Evolutionary conservation across 176 grass and related monocot genomes (phyloP).

Genomic region (Puccinellia tenuiflora): DNA sequence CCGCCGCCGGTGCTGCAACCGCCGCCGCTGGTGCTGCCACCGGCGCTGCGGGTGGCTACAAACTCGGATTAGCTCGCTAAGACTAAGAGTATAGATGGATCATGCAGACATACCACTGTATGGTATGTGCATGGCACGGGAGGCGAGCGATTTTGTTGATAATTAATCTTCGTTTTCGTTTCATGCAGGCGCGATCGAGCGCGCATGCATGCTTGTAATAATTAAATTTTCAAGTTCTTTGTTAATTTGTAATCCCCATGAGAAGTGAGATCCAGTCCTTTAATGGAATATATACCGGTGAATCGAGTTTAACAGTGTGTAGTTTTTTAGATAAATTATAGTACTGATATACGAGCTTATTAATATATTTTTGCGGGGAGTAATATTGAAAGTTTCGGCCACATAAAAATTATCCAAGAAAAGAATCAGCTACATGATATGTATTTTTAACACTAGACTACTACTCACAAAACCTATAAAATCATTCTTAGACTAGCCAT

Average conservation of each 20-base stretch:
- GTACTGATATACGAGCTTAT: too few relatives aligned
- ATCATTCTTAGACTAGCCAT: too few relatives aligned
- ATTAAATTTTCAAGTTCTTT: not conserved
- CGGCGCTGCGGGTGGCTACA: not conserved
- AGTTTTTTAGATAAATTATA: too few relatives aligned
- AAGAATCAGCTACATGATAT: too few relatives aligned
- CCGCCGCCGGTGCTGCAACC: not conserved
- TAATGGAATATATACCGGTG: too few relatives aligned
- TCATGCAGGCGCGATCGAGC: not conserved
- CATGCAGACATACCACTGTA: not conserved
- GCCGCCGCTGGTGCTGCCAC: not conserved
- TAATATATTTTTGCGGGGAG: too few relatives aligned
- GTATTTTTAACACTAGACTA: too few relatives aligned
- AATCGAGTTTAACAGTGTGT: too few relatives aligned
- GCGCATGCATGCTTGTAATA: not conserved
- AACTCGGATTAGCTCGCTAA: not conserved
- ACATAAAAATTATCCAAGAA: too few relatives aligned
- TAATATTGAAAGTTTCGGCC: too few relatives aligned
- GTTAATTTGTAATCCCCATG: not conserved
- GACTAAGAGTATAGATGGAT: not conserved
- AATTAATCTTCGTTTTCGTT: not conserved
- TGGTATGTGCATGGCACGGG: not conserved
- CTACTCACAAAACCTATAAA: too few relatives aligned
- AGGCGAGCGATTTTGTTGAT: not conserved
- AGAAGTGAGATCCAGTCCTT: too few relatives aligned